Percentiles rank a stretch among this genome's conserved stretches.
These are phyloP conservation scores for Aurantiochytrium sp. DNA, from an alignment of 108 stramenopile genomes.

Conservation along the genomic window DNA sequence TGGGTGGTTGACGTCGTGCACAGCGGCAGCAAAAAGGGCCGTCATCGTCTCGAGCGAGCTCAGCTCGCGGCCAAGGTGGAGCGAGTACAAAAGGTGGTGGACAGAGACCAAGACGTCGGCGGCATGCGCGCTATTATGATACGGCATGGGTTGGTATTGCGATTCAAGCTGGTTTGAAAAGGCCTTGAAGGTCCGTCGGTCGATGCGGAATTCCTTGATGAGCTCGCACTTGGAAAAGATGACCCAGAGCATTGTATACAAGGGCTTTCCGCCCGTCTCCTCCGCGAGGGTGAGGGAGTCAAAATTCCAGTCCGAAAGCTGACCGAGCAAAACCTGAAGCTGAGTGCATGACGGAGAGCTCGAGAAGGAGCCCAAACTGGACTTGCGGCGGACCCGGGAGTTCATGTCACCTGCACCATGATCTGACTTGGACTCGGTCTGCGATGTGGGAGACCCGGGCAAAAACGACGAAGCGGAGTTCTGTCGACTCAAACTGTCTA, in stretches of 20 bases:
- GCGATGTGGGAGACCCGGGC: background rate
- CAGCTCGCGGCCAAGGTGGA: background rate
- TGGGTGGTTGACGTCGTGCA: constrained; percentile 57
- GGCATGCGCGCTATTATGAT: constrained; percentile 47
- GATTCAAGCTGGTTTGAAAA: background rate
- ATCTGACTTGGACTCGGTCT: background rate
- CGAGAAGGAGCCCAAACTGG: background rate
- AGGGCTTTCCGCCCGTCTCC: background rate
- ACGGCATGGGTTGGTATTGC: constrained; percentile 13
- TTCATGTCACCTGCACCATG: background rate
- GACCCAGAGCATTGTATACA: constrained; percentile 1
- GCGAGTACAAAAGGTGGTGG: constrained; percentile 31
- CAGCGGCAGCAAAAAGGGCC: constrained; percentile 39
- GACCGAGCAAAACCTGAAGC: background rate
- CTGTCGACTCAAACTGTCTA: background rate
- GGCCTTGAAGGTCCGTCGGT: background rate
- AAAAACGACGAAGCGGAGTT: background rate
- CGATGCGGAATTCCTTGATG: background rate
- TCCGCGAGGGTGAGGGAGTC: background rate
- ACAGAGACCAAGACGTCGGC: constrained; percentile 42
- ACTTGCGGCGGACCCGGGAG: background rate
- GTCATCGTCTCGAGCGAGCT: constrained; percentile 23
- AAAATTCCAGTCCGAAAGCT: background rate
- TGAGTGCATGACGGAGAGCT: background rate
- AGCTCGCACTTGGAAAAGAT: background rate